phyloP scores from a whole-genome alignment of 2,329 filamentous ascomycete species.

The Fusarium pseudocircinatum region DNA sequence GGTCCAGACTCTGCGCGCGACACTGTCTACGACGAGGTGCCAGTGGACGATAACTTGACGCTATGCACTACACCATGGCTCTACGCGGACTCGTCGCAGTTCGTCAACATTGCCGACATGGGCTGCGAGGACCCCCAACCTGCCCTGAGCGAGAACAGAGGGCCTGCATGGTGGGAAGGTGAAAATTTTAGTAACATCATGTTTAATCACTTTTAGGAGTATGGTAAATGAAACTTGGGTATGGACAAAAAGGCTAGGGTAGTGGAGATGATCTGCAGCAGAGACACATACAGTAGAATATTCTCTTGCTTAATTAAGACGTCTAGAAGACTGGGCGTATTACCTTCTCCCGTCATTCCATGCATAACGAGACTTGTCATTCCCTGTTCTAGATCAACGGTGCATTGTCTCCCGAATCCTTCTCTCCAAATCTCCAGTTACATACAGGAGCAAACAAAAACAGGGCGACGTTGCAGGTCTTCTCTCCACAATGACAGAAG shows the following conservation, averaged over 20 bases:
- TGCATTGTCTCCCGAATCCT: background rate
- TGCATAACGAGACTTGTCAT: slow-evolving; percentile 6
- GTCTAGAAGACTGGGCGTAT: background rate
- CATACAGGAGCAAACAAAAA: background rate
- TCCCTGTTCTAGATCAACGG: background rate
- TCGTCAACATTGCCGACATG: slow-evolving; percentile 51
- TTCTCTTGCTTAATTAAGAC: slow-evolving; percentile 16
- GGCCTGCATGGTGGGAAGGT: slow-evolving; percentile 54
- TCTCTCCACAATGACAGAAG: slow-evolving; percentile 7
- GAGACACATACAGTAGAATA: background rate
- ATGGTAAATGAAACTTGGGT: background rate
- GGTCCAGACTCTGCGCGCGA: slow-evolving; percentile 37
- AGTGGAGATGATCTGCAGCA: background rate
- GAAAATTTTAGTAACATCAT: slow-evolving; percentile 52
- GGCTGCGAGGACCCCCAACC: slow-evolving; percentile 46
- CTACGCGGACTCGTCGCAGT: slow-evolving; percentile 54
- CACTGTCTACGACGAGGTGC: slow-evolving; percentile 43
- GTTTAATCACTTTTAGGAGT: slow-evolving; percentile 50
- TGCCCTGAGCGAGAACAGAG: slow-evolving; percentile 34
- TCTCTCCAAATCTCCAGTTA: background rate
- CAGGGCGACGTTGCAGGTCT: background rate
- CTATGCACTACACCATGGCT: slow-evolving; percentile 56
- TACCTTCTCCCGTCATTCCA: slow-evolving; percentile 14
- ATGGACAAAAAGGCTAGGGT: background rate
- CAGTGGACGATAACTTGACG: slow-evolving; percentile 50